Percentiles rank a stretch among this genome's conserved stretches.
These are phyloP conservation scores for Debaryomyces maramus DNA, from an alignment of 805 yeast genomes.

Conservation along the genomic window DNA sequence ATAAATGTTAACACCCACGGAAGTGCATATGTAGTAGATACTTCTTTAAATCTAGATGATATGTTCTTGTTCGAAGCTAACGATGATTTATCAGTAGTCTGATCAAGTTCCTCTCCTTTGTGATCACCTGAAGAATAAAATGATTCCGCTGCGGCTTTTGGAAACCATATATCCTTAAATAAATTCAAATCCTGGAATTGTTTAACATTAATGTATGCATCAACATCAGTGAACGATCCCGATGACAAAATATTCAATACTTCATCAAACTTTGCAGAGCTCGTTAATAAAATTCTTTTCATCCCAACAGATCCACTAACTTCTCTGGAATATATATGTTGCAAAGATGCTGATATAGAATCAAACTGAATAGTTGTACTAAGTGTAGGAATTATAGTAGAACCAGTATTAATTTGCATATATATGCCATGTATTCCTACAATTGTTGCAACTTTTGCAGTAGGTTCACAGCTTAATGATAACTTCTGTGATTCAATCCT, in stretches of 20 bases:
- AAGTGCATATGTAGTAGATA: constrained; percentile 60
- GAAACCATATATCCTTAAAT: constrained; percentile 81
- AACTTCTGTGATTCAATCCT: constrained; percentile 72
- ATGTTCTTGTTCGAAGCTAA: constrained; percentile 36
- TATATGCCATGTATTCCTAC: constrained; percentile 71
- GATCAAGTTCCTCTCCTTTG: too few species aligned
- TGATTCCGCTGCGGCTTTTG: constrained; percentile 24
- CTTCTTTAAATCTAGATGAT: constrained; percentile 53
- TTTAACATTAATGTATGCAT: constrained; percentile 68
- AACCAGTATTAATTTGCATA: constrained; percentile 55
- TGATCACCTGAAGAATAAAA: not conserved
- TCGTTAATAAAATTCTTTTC: constrained; percentile 47
- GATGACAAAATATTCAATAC: constrained; percentile 47
- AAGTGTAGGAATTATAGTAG: constrained; percentile 38
- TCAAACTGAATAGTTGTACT: constrained; percentile 49
- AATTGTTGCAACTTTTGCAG: constrained; percentile 87
- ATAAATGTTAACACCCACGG: constrained; percentile 73
- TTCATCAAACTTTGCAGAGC: constrained; percentile 47
- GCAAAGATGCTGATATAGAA: constrained; percentile 69
- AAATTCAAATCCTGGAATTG: constrained; percentile 85
- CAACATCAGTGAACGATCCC: constrained; percentile 54
- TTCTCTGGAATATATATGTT: constrained; percentile 89
- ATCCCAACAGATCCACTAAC: constrained; percentile 68
- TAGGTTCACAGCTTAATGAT: constrained; percentile 86
- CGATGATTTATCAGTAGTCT: constrained; percentile 7